Evolutionary conservation across 2,329 filamentous ascomycete species (phyloP).

Genomic region (Paecilomyces sp.): DNA sequence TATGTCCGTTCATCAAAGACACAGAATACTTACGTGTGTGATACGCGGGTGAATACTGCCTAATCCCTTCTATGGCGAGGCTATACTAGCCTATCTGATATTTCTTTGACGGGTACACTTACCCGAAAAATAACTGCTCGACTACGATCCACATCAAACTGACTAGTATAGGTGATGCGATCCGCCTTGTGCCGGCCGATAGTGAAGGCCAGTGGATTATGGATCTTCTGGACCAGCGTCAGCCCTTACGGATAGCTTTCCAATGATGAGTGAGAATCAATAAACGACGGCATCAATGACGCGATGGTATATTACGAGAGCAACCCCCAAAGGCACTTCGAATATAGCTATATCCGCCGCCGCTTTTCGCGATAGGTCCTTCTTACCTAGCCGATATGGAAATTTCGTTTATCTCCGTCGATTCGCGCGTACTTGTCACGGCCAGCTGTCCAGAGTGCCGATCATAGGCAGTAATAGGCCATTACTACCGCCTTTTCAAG

Average conservation of each 20-base stretch:
- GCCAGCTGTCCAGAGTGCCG: background rate
- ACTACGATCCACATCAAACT: background rate
- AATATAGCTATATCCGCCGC: background rate
- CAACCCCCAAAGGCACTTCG: background rate
- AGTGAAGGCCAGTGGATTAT: background rate
- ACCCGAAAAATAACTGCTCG: background rate
- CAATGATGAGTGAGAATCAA: background rate
- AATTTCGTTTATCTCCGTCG: background rate
- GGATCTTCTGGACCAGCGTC: no score
- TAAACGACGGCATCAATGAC: background rate
- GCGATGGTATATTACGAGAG: background rate
- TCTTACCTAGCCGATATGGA: background rate
- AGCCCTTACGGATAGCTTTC: background rate
- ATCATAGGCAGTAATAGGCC: background rate
- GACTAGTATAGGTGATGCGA: background rate
- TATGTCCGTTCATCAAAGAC: background rate
- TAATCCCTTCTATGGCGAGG: background rate
- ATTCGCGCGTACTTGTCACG: background rate
- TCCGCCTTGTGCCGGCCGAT: background rate
- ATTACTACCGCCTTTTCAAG: background rate
- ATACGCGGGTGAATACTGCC: background rate
- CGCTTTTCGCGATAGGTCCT: background rate
- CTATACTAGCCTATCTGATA: background rate
- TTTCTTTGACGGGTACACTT: background rate
- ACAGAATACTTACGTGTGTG: background rate